Base-by-base conservation (phyloP, 164 flowering plant genomes). In the Taxillus chinensis region DNA sequence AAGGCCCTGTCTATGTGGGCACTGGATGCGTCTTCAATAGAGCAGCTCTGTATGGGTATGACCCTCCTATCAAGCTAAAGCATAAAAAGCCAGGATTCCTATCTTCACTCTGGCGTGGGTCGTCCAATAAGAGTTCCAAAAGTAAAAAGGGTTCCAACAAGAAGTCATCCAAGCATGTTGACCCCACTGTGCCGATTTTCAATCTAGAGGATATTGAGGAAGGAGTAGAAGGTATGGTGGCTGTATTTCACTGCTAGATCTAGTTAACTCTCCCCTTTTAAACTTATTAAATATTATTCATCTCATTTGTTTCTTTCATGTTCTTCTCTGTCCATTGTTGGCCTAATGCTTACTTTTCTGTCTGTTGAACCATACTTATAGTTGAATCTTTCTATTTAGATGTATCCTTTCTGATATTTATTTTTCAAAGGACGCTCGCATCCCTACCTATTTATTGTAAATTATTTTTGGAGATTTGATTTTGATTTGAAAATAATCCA, bases 1-100 rank as follows among this genome's bases (percentile, higher is more conserved):
- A 92, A 78, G 96, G 96, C 7, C 98, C 98, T n/a, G 92, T 90
- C 45, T 92, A 92, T 74, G 96, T 92, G 73, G 98, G 98, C 41
- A 92, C 98, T 39, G 96, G 98, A 60, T 90, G 96, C 68, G 95
- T 89, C 65, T 92, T 92, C 77, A 87, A 89, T 60, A 87, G 98
- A 68, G 83, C 89, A 43, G 98, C 98, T 45, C 71, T 92, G 41
- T 92, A 90, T 79, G 98, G 98, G 42, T 87, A 85, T 66, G 96
- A 92, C 57, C 93, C 98, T 58, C 96, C 96, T n/a, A 54, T 75
- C 60, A 87, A 85, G 58, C 78, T 81, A 37, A 87, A 84, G 83
- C 73, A 73, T 60, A 79, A 74, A 71, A 83, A 84, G 74, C 13
- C 78, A 16, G 78, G 85, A 42, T 13, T 86, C 13, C 56, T 87